These are phyloP conservation scores for Botrytis cinerea DNA, from an alignment of 2,329 filamentous ascomycete species.

Conservation along the genomic window DNA sequence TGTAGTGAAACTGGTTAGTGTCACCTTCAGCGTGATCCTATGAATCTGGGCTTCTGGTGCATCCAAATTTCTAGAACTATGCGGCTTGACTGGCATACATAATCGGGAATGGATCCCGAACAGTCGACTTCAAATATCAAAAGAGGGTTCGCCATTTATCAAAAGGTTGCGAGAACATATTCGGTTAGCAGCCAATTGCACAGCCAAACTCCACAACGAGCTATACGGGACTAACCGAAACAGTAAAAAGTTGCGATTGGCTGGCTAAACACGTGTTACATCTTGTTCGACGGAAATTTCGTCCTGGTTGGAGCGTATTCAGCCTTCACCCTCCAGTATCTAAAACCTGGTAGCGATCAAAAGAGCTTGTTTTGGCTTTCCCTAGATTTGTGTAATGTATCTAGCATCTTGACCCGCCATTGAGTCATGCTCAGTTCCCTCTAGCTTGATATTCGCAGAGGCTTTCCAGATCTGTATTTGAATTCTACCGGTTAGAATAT, in stretches of 20 bases:
- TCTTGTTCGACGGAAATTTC: background rate
- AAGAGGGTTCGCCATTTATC: background rate
- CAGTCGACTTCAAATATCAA: background rate
- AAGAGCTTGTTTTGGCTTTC: background rate
- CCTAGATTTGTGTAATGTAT: background rate
- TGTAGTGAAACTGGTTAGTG: background rate
- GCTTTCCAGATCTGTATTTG: background rate
- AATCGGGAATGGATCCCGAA: background rate
- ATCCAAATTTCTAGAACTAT: background rate
- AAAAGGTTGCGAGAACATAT: background rate
- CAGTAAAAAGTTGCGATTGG: conserved; percentile 7
- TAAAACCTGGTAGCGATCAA: background rate
- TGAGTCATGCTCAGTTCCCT: no score
- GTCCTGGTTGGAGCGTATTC: background rate
- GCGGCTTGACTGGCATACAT: background rate
- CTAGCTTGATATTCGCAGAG: background rate
- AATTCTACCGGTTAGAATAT: background rate
- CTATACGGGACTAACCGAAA: background rate
- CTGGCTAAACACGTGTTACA: background rate
- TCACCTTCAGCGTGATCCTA: no score
- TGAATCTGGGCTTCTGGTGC: background rate
- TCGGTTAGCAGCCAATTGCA: background rate
- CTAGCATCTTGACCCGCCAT: background rate
- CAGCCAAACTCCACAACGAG: no score
- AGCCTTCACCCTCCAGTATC: background rate